phyloP scores from a whole-genome alignment of 768 basidiomycete genomes.

The Boletus bicolor region DNA sequence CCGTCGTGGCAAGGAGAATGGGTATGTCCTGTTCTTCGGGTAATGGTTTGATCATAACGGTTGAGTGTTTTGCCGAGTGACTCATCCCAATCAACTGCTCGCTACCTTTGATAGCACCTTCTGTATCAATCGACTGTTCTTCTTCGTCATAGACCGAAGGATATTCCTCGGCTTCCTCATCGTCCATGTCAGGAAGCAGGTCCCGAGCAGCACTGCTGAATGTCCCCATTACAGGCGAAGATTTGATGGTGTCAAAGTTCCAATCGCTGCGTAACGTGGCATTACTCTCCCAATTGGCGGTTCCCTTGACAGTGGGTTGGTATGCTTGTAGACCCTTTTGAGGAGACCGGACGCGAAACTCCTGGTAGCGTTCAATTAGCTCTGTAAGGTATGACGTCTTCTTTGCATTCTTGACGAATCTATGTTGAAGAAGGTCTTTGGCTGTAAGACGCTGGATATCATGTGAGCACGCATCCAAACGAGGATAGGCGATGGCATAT shows the following conservation, averaged over 20 bases:
- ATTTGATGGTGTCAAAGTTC: slow-evolving; percentile 89
- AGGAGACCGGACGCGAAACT: slow-evolving; percentile 63
- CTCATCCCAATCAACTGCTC: slow-evolving; percentile 53
- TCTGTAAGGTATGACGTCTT: slow-evolving; percentile 83
- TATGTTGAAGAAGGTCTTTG: slow-evolving; percentile 89
- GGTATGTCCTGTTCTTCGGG: slow-evolving; percentile 42
- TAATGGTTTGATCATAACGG: slow-evolving; percentile 58
- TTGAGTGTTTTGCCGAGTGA: slow-evolving; percentile 60
- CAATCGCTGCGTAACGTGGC: slow-evolving; percentile 87
- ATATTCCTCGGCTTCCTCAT: slow-evolving; percentile 48
- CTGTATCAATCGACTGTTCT: slow-evolving; percentile 58
- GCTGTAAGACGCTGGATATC: slow-evolving; percentile 78
- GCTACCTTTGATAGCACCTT: slow-evolving; percentile 63
- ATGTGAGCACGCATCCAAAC: slow-evolving; percentile 10
- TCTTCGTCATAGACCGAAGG: slow-evolving; percentile 39
- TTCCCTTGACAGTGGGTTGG: slow-evolving; percentile 57
- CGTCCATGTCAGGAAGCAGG: slow-evolving; percentile 57
- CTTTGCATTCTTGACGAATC: slow-evolving; percentile 82
- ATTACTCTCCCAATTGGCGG: slow-evolving; percentile 63
- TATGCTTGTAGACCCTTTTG: slow-evolving; percentile 52
- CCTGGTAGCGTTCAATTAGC: slow-evolving; percentile 84
- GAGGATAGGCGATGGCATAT: slow-evolving; percentile 18
- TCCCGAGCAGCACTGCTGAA: slow-evolving; percentile 72
- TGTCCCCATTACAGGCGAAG: slow-evolving; percentile 72
- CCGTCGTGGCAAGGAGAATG: slow-evolving; percentile 36